Evolutionary conservation across 2,329 filamentous ascomycete genomes (phyloP).

Genomic region (Ascochyta lentis): DNA sequence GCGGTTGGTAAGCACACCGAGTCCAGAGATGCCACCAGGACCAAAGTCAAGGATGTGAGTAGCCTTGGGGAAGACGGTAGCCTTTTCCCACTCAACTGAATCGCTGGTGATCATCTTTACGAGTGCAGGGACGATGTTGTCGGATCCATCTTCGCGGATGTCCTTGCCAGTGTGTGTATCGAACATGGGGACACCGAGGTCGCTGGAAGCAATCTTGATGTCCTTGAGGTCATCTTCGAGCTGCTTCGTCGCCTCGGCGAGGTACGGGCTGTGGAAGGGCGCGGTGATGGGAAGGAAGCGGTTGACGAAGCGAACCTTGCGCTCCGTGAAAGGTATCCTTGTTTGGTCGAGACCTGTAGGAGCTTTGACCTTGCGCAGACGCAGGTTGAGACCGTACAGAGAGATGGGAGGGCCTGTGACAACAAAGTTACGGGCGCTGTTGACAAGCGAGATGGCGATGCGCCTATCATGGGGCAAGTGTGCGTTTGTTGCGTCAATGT

Average conservation of each 20-base stretch:
- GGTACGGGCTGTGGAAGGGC: slow-evolving; percentile 97
- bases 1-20: slow-evolving; percentile 94
- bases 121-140: slow-evolving; percentile 84
- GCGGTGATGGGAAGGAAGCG: slow-evolving; percentile 97
- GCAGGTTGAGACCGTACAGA: slow-evolving; percentile 92
- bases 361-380: slow-evolving; percentile 95
- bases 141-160: slow-evolving; percentile 69
- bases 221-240: slow-evolving; percentile 89
- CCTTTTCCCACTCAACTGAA: slow-evolving; percentile 93
- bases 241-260: slow-evolving; percentile 78
- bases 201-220: slow-evolving; percentile 74
- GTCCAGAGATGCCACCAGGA: slow-evolving; percentile 93
- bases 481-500: slow-evolving; percentile 96
- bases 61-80: slow-evolving; percentile 86
- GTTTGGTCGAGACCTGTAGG: slow-evolving; percentile 97
- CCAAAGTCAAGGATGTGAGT: slow-evolving; percentile 98
- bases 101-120: slow-evolving; percentile 94
- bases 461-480: slow-evolving; percentile 92
- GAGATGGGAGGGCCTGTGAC: slow-evolving; percentile 96
- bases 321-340: slow-evolving; percentile 89
- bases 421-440: slow-evolving; percentile 96
- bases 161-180: slow-evolving; percentile 83
- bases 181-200: slow-evolving; percentile 83
- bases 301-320: slow-evolving; percentile 95
- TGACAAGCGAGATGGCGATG: slow-evolving; percentile 93